Evolutionary conservation across 352 stramenopile species (phyloP).

Genomic region (Phytophthora syringae): DNA sequence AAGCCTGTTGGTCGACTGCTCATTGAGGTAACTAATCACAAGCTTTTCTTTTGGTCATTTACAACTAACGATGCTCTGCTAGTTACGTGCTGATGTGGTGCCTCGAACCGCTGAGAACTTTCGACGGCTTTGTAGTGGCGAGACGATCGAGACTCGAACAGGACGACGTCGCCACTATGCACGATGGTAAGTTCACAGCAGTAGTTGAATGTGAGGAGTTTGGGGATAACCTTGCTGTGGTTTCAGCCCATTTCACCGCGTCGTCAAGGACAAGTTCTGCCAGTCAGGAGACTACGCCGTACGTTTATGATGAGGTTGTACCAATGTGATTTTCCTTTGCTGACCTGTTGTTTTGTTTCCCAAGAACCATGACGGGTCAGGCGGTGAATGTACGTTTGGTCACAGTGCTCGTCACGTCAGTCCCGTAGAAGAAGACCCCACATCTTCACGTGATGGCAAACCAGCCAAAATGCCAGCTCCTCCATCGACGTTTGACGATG

Average conservation of each 20-base stretch:
- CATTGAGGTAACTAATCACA: slow-evolving; percentile 94
- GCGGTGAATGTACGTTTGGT: slow-evolving; percentile 89
- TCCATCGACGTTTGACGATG: slow-evolving; percentile 85
- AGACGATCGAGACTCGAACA: slow-evolving; percentile 64
- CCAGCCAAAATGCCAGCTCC: slow-evolving; percentile 15
- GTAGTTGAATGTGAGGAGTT: not conserved
- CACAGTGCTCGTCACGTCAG: slow-evolving; percentile 7
- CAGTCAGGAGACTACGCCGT: slow-evolving; percentile 93
- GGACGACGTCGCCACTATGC: slow-evolving; percentile 63
- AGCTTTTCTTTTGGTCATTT: too few species aligned
- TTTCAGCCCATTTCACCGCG: slow-evolving; percentile 86
- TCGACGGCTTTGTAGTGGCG: slow-evolving; percentile 94
- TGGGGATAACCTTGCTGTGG: not conserved
- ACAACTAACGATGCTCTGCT: too few species aligned
- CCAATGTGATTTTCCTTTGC: not conserved
- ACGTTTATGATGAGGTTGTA: not conserved
- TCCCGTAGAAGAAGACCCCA: slow-evolving; percentile 12
- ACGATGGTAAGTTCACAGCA: slow-evolving; percentile 42
- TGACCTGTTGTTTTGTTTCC: slow-evolving; percentile 19
- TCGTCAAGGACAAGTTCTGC: slow-evolving; percentile 92
- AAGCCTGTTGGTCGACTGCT: slow-evolving; percentile 86
- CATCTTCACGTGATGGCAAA: slow-evolving; percentile 3
- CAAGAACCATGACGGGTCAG: slow-evolving; percentile 80
- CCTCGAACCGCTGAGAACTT: slow-evolving; percentile 97
- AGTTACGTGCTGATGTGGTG: slow-evolving; percentile 94